Base-by-base conservation (phyloP, 306 rosid genomes). In the Lupinus albus region DNA sequence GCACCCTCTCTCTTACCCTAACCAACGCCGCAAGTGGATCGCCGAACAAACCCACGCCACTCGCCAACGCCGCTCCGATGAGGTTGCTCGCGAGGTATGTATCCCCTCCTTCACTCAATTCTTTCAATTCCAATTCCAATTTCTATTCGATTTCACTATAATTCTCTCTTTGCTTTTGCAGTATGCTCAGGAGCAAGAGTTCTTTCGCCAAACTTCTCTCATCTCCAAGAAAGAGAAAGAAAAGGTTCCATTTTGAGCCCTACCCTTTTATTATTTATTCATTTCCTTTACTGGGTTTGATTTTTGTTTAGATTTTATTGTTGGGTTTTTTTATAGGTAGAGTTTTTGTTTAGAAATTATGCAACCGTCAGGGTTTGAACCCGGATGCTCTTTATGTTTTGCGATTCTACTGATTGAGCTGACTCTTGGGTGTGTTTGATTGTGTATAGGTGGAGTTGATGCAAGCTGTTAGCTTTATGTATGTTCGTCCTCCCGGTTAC, bases 381-480 rank as follows among this genome's bases (percentile, higher is more conserved):
- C n/a, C n/a, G n/a, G n/a, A n/a, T 25, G 30, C 30, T 25, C 30
- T 25, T 25, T 25, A 25, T 3, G 30, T 25, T 25, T 4, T 4
- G 30, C 30, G 0, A 4, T 4, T 25, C 30, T 2, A 25, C 30
- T 25, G 4, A 25, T 4, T 25, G 30, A 25, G 30, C 30, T 25
- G 30, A 2, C 4, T 25, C 4, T 25, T 25, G 30, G 2, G 12
- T 77, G 20, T 72, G 38, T 58, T 6, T 46, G n/a, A 20, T 16
- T 30, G 3, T 39, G 33, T 67, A 46, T 77, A 93, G 98, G 79
- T 89, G 84, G 98, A 93, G 82, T 75, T 85, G 2, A 89, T 93
- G 97, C 91, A 87, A 79, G 97, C 97, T 70, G 97, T 93, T 67
- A 89, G 97, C 84, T 93, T 93, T 73, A 93, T 93, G 98, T 93